phyloP scores from a whole-genome alignment of 805 yeast genomes.

The Candida silvatica region DNA sequence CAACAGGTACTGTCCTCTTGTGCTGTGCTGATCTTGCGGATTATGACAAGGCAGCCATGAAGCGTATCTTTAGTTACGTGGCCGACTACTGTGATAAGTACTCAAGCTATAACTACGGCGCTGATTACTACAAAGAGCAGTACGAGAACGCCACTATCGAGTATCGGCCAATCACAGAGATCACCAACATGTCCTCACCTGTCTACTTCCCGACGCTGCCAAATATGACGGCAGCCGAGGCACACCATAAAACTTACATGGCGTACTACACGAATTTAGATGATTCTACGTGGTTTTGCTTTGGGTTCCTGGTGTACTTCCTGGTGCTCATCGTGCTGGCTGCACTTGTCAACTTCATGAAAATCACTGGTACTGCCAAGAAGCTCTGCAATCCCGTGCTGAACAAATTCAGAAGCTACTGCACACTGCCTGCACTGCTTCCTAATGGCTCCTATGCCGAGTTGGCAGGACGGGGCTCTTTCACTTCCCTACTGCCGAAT shows the following conservation, averaged over 20 bases:
- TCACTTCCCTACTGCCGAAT: slow-evolving; percentile 19
- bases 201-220: slow-evolving; percentile 10
- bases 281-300: slow-evolving; percentile 25
- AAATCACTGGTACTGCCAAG: slow-evolving; percentile 19
- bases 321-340: slow-evolving; percentile 29
- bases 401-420: slow-evolving; percentile 25
- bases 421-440: slow-evolving; percentile 32
- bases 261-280: slow-evolving; percentile 18
- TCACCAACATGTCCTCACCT: slow-evolving; percentile 7
- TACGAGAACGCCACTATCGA: slow-evolving; percentile 26
- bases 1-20: too few relatives aligned
- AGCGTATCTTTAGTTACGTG: too few relatives aligned
- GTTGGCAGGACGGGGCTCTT: slow-evolving; percentile 7
- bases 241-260: slow-evolving; percentile 6
- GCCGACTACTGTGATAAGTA: slow-evolving; percentile 3
- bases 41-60: too few relatives aligned
- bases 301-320: slow-evolving; percentile 30
- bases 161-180: too few relatives aligned
- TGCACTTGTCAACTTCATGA: slow-evolving; percentile 25
- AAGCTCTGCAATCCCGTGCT: slow-evolving; percentile 23
- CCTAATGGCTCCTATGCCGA: slow-evolving; percentile 15
- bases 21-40: too few relatives aligned
- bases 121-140: slow-evolving; percentile 10
- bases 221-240: slow-evolving; percentile 6
- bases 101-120: slow-evolving; percentile 9